These are phyloP conservation scores for Ocimum tenuiflorum DNA, from an alignment of 257 asterid genomes.

Conservation along the genomic window DNA sequence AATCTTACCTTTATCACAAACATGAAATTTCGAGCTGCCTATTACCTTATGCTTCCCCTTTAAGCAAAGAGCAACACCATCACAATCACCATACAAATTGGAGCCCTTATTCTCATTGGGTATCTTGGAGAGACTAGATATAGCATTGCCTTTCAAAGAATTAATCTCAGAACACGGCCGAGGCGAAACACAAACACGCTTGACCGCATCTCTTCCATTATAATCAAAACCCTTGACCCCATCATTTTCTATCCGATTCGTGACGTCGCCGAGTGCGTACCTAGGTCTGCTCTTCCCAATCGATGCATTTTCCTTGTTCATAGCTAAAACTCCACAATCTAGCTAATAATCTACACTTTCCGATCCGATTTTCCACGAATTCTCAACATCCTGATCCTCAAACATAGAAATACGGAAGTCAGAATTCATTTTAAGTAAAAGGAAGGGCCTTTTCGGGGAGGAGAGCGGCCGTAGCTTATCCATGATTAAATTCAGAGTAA, in stretches of 20 bases:
- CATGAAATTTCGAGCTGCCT: background rate
- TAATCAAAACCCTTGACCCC: slow-evolving; percentile 23
- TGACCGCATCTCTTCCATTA: slow-evolving; percentile 22
- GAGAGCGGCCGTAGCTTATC: background rate
- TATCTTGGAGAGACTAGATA: slow-evolving; percentile 30
- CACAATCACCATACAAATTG: slow-evolving; percentile 13
- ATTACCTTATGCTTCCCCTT: slow-evolving; percentile 10
- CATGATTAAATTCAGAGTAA: background rate
- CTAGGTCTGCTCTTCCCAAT: slow-evolving; percentile 30
- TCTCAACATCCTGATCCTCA: slow-evolving; percentile 15
- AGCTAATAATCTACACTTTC: background rate
- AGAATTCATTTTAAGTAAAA: background rate
- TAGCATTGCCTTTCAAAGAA: slow-evolving; percentile 38
- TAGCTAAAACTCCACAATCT: slow-evolving; percentile 21
- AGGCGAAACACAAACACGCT: slow-evolving; percentile 35
- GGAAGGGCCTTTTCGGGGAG: background rate
- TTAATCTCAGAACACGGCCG: slow-evolving; percentile 36
- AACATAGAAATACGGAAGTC: background rate
- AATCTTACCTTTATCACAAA: slow-evolving; percentile 1
- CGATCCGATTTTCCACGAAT: background rate
- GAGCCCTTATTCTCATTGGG: slow-evolving; percentile 23
- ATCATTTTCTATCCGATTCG: slow-evolving; percentile 54
- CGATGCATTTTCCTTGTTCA: slow-evolving; percentile 35
- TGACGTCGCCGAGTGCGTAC: slow-evolving; percentile 45
- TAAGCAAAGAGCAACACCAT: background rate